phyloP scores from a whole-genome alignment of 768 basidiomycete species.

The Trametes punicea region DNA sequence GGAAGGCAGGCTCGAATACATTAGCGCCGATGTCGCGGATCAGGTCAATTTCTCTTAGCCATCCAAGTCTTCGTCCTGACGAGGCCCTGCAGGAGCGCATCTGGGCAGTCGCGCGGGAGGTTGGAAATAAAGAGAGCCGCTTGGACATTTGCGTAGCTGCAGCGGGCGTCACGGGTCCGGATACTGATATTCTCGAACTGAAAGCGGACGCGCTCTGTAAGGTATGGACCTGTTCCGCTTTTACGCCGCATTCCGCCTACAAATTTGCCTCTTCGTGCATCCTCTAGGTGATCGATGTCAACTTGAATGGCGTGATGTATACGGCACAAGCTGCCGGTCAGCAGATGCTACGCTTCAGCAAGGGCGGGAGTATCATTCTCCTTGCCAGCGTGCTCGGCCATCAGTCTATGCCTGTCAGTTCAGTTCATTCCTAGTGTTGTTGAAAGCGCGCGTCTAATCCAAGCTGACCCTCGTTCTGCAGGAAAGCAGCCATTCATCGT shows the following conservation, averaged over 20 bases:
- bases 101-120: constrained; percentile 53
- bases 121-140: constrained; percentile 64
- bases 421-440: too few species aligned
- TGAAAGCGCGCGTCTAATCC: neutral
- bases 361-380: constrained; percentile 38
- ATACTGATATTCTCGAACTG: constrained; percentile 59
- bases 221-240: constrained; percentile 31
- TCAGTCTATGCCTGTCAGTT: constrained; percentile 57
- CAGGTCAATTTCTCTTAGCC: constrained; percentile 35
- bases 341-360: constrained; percentile 34
- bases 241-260: neutral
- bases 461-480: constrained; percentile 29
- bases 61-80: neutral
- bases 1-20: constrained; percentile 50
- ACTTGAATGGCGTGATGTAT: constrained; percentile 42
- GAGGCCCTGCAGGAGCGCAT: constrained; percentile 17
- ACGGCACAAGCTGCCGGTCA: constrained; percentile 35
- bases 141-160: constrained; percentile 76
- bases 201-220: constrained; percentile 57
- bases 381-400: constrained; percentile 40
- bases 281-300: constrained; percentile 56
- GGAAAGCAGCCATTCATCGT: constrained; percentile 70
- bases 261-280: neutral
- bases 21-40: constrained; percentile 59
- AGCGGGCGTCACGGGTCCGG: constrained; percentile 55